Evolutionary conservation across 768 basidiomycete genomes (phyloP), one percentile per base, ranked within the genome.

Genomic region (Nidula microcarpa): DNA sequence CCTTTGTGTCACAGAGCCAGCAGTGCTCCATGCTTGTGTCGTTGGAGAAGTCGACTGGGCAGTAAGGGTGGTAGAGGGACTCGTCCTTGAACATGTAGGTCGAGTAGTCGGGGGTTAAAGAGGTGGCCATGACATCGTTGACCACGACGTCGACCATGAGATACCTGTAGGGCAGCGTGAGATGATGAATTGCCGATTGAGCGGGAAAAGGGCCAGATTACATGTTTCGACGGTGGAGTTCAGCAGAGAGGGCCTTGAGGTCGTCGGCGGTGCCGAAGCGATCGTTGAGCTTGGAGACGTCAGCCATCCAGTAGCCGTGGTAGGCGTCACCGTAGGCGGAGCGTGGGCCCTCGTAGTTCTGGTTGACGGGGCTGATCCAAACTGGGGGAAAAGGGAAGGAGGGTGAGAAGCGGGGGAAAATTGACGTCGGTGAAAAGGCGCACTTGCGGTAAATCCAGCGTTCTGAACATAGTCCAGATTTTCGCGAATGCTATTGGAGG

Each of bases 381-480:
- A 91, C 85, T 85, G 54, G 13, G 52, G 51, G 51, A 16, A 14
- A 36, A 16, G n/a, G 32, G n/a, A 14, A 16, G 56, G 18, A 37
- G 34, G 36, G 51, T 51, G 16, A 57, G 36, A 33, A 47, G 7
- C 14, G 55, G 33, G 8, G 23, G n/a, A n/a, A n/a, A 23, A 16
- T 4, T n/a, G 43, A 14, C 14, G 34, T 23, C 9, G 35, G 52
- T 30, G 43, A 47, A 39, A 47, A 7, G 39, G 66, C 76, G 43
- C 41, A 84, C 86, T 71, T 11, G 90, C 89, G 11, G 89, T 89
- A 68, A 92, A 91, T 3, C 91, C 91, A 53, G 87, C 88, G 54
- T 84, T 68, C 59, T 91, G 84, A 48, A 95, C 85, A 62, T 94
- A 95, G 65, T 93, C 90, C n/a, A 94, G 75, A 64, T 91, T 87